Evolutionary conservation across 345 rosid species (phyloP).

Genomic region (Acer yangbiense): DNA sequence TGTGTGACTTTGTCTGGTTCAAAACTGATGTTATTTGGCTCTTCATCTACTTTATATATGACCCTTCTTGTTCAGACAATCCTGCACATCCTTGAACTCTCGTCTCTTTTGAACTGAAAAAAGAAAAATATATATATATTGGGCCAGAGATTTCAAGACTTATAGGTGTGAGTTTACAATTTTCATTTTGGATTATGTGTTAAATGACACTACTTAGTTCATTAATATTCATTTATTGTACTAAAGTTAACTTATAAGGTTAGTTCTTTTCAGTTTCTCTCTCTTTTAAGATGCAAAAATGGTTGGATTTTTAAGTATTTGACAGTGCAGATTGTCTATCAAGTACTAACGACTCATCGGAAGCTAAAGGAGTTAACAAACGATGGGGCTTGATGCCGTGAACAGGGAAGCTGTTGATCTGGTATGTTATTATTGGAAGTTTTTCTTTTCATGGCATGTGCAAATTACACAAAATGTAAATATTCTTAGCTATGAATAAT

Average conservation of each 20-base stretch:
- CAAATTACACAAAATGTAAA: neutral
- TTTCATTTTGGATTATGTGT: neutral
- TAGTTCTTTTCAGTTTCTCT: neutral
- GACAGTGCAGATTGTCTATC: slow-evolving; percentile 25
- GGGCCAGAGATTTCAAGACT: neutral
- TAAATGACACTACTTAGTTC: neutral
- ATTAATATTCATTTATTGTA: neutral
- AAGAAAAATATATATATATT: neutral
- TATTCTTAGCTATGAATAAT: neutral
- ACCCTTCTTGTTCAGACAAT: neutral
- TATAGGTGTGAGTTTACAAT: neutral
- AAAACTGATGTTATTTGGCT: neutral
- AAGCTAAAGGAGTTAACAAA: slow-evolving; percentile 12
- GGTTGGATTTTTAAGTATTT: slow-evolving; percentile 10
- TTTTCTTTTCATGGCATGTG: neutral
- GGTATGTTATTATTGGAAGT: slow-evolving; percentile 17
- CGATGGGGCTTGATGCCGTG: slow-evolving; percentile 31
- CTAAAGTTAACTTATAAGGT: neutral
- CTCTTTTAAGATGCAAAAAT: neutral
- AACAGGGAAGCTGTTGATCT: slow-evolving; percentile 36
- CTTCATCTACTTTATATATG: neutral
- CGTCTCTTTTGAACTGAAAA: neutral
- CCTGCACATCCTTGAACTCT: neutral
- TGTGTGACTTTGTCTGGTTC: neutral
- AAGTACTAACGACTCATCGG: neutral